Conservation (phyloP, 495 filamentous ascomycete genomes). For the Podospora pseudocomata region DNA sequence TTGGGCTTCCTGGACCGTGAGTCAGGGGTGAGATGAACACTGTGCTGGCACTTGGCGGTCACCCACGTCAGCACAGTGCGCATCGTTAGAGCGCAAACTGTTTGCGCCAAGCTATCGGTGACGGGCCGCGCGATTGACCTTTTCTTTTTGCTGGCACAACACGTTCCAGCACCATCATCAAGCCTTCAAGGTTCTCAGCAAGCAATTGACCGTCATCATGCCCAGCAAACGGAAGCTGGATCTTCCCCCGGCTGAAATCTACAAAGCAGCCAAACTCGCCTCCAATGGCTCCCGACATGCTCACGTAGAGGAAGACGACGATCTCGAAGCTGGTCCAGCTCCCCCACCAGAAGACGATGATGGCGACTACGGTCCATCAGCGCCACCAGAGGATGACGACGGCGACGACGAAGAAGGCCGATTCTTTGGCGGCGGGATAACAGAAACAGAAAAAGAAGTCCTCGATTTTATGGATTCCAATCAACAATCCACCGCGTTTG, state of each 20-base stretch:
- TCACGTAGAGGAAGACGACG: conserved; percentile 48
- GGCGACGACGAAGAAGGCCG: conserved; percentile 87
- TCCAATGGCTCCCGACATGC: conserved; percentile 43
- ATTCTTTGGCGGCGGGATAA: conserved; percentile 93
- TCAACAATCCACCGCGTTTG: conserved; percentile 29
- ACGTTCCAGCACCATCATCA: not conserved
- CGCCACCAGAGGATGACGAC: conserved; percentile 63
- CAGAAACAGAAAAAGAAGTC: conserved; percentile 73
- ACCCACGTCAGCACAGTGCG: not conserved
- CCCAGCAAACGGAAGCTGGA: conserved; percentile 2
- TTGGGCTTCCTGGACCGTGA: not conserved
- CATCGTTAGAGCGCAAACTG: not conserved
- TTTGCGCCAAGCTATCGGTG: not conserved
- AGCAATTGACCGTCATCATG: not conserved
- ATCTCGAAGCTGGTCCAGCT: conserved; percentile 49
- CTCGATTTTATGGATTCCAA: conserved; percentile 75
- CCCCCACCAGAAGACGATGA: conserved; percentile 52
- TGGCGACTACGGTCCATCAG: conserved; percentile 64
- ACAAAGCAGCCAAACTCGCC: conserved; percentile 79
- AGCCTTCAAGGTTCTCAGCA: not conserved
- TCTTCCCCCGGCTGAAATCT: conserved; percentile 58
- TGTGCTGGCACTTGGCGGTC: not conserved
- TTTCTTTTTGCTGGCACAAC: conserved; percentile 12
- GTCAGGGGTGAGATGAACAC: not conserved
- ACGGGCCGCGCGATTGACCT: not conserved